Evolutionary conservation across 768 basidiomycete genomes (phyloP).

Genomic region (Boletellus emodensis): DNA sequence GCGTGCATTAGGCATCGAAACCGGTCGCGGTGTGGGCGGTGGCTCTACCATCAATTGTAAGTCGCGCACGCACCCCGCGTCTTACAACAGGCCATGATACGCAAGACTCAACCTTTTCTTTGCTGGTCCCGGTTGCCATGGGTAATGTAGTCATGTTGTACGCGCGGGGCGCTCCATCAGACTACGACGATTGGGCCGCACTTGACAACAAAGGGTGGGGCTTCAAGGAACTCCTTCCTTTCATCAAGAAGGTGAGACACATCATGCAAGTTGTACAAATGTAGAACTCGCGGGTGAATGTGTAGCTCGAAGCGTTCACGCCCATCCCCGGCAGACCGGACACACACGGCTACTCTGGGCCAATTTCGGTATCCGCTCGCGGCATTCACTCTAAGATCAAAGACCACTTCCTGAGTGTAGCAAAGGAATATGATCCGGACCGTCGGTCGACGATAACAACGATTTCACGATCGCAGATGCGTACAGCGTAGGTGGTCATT

Average conservation of each 20-base stretch:
- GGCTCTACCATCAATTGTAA: constrained; percentile 61
- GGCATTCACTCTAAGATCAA: background rate
- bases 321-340: background rate
- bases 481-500: background rate
- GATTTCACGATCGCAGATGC: background rate
- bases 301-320: background rate
- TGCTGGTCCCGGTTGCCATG: no score
- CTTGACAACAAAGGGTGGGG: constrained; percentile 23
- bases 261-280: no score
- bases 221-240: background rate
- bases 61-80: constrained; percentile 3
- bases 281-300: background rate
- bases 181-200: constrained; percentile 58
- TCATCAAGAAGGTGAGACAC: background rate
- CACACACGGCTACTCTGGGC: background rate
- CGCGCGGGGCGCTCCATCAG: constrained; percentile 55
- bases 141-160: constrained; percentile 42
- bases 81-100: no score
- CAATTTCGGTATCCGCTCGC: background rate
- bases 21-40: constrained; percentile 55
- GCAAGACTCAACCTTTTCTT: no score
- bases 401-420: background rate
- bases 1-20: constrained; percentile 41
- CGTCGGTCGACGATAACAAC: background rate
- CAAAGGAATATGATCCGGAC: background rate